Evolutionary conservation across 2,329 filamentous ascomycete genomes (phyloP), one percentile per base, ranked within the genome.

Genomic region (Cordyceps tenuipes): DNA sequence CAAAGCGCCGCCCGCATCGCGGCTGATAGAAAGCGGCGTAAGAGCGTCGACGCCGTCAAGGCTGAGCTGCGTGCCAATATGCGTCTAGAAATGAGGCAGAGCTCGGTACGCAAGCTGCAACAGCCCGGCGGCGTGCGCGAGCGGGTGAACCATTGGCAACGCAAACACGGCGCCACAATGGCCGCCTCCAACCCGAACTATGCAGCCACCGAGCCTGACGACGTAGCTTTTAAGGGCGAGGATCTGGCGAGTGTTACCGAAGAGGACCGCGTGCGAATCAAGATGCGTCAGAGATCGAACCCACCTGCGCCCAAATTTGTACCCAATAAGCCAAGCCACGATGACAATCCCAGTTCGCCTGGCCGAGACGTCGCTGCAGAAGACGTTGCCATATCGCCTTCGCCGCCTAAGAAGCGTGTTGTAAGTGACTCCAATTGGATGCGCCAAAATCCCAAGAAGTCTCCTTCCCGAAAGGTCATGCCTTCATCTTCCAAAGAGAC

Each of bases 381-480:
- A 57, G 64, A 69, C 47, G 67, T 72, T 71, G 62, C 77, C 69
- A 69, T 76, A 74, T 66, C 79, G 74, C 69, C 84, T 57, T 72
- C 79, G 54, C 84, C 90, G 50, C 93, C 93, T 17, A 91, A 90
- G 75, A 97, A 96, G 79, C 85, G 92, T 64, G 90, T 97, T 58
- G 85, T 97, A 63, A 97, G 92, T 71, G 93, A 97, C 75, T 88
- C 89, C 59, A 90, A 96, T 74, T 97, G 93, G 89, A 84, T 84
- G 74, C 86, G 85, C 62, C 72, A 74, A 71, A 82, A 80, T 63
- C 80, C 78, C 62, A 81, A 79, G 62, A 79, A 77, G 61, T 79
- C 72, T 60, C 73, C 79, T 9, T 71, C 77, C 0, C 76, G 73
- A 62, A 76, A 72, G 62, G 69, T 70, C 13, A 72, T 76, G 2